Base-by-base conservation (phyloP, 2,329 filamentous ascomycete genomes). In the Diaporthe sp. region DNA sequence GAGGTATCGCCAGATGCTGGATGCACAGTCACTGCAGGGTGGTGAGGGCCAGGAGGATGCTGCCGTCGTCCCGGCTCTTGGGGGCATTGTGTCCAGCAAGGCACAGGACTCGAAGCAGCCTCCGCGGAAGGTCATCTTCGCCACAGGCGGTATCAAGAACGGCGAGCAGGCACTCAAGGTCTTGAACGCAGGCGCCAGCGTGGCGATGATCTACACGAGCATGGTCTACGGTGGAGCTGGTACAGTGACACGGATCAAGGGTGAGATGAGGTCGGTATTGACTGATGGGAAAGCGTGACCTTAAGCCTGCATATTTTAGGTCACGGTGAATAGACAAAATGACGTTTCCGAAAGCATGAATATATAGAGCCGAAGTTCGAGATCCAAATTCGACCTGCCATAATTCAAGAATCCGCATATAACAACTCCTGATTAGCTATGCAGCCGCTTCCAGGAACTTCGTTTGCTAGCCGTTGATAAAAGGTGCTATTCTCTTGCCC, bases 151-250 rank as follows among this genome's bases (percentile, higher is more conserved):
- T 25, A 96, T 99, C 81, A 97, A 94, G 1, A 96, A 93, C 78
- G 97, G 97, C 6, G 89, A 93, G 78, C 93, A 98, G 85, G 97
- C 95, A 12, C 86, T 94, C 20, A 89, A 94, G 85, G 91, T 96
- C 9, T 88, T 98, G 67, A 94, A 97, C 79, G 95, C 96, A 0
- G 97, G 97, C 12, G 97, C 97, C 0, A 96, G 93, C 80, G 92
- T 97, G 20, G 95, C 95, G 2, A 97, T 98, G 92, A 89, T 98
- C 71, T 98, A 98, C 84, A 99, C 97, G 0, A 94, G 86, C 0
- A 84, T 93, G 81, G 89, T 91, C 1, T 93, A 94, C 77, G 90
- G 90, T 17, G 92, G 92, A 17, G 86, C 90, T 1, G 92, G 92
- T 25, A 93, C 91, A 3, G 84, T 93, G 25, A 92, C 92, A 60